Evolutionary conservation across 2,329 filamentous ascomycete genomes (phyloP).

Genomic region (Aaosphaeria arxii): DNA sequence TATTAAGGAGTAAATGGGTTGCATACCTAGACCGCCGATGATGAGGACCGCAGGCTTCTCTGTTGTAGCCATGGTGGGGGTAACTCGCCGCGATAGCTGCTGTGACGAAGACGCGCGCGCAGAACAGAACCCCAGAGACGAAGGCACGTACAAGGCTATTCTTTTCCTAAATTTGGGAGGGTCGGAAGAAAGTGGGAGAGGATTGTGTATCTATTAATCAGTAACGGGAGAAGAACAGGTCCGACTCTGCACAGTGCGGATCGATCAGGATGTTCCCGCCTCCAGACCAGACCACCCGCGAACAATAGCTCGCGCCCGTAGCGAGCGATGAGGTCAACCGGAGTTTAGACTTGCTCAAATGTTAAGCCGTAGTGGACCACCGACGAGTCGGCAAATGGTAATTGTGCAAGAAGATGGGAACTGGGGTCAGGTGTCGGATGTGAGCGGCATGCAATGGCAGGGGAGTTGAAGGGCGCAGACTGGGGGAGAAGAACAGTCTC

Average conservation of each 20-base stretch:
- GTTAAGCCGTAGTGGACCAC: too few species aligned
- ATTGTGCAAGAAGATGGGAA: background rate
- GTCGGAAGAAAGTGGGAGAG: background rate
- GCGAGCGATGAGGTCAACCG: too few species aligned
- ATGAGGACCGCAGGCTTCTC: constrained; percentile 49
- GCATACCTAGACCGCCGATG: constrained; percentile 50
- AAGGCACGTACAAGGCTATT: background rate
- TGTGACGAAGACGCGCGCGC: background rate
- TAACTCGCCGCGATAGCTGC: background rate
- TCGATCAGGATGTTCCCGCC: too few species aligned
- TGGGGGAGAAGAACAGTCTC: background rate
- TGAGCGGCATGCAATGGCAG: background rate
- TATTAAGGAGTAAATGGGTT: background rate
- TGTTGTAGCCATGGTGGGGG: constrained; percentile 6
- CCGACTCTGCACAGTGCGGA: constrained; percentile 10
- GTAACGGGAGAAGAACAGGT: background rate
- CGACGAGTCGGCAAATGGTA: too few species aligned
- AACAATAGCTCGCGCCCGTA: background rate
- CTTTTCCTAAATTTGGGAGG: background rate
- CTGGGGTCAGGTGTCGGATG: background rate
- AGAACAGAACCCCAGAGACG: background rate
- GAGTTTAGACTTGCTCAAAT: too few species aligned
- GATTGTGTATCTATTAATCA: constrained; percentile 9
- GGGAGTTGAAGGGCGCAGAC: background rate
- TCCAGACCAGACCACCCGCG: background rate